Evolutionary conservation across 768 basidiomycete species (phyloP), one percentile per base, ranked within the genome.

Genomic region (Mycena belliarum): DNA sequence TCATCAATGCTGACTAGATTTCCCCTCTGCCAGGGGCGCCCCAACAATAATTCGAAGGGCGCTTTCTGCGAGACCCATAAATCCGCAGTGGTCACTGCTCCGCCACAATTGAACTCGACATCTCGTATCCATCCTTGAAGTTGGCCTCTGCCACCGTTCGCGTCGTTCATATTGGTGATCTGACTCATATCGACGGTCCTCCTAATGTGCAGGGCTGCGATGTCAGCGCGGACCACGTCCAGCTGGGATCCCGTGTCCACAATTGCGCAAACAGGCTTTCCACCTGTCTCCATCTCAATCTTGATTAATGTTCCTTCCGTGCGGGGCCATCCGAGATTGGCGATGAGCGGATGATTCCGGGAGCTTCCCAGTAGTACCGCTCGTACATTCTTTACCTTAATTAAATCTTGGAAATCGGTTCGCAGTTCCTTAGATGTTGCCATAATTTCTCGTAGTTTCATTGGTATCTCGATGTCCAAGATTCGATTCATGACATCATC

Each of bases 181-280:
- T 50, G 16, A 2, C 20, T 28, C 6, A 61, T 51, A 11, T 69
- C 66, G 2, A 71, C 55, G 0, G 63, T 59, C 11, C 52, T n/a
- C 0, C 47, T 35, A 3, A 63, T 48, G 2, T 25, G 42, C 0
- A 18, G 16, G 0, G 60, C 40, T 3, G 61, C 68, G 1, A 66
- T 12, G 3, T 59, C 53, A 4, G 52, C n/a, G 2, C 55, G 54
- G 0, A 65, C 58, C n/a, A 72, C 57, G 57, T 70, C 67, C 6
- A 72, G 15, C 42, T 69, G 61, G 10, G 68, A 70, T 49, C 69
- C 68, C 0, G 68, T 69, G 35, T 72, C 68, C 32, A 72, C 62
- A 5, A 69, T 63, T 9, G 67, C 66, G 2, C 24, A 54, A 2
- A 72, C 57, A 1, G 37, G 15, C 1, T 40, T 12, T 18, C 57